Evolutionary conservation across 2,329 filamentous ascomycete genomes (phyloP), one percentile per base, ranked within the genome.

Genomic region (Stachybotrys chartarum): DNA sequence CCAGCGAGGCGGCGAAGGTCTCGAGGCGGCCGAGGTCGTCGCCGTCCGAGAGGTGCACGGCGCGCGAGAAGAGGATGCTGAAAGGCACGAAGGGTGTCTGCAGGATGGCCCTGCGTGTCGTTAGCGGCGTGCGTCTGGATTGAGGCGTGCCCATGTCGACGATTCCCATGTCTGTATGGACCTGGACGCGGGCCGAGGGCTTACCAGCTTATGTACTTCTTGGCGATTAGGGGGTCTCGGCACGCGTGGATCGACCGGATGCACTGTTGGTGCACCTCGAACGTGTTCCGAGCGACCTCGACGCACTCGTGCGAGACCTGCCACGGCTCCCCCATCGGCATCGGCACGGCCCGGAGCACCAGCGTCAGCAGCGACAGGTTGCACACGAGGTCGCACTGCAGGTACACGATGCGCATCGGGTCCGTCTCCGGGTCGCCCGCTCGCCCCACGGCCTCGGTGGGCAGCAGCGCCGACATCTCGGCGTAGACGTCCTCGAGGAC

Each of bases 31-130:
- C 64, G 2, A 44, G 48, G n/a, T 31, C 61, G 35, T 52, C n/a
- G 16, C 31, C 48, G 14, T 55, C 60, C 0, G 8, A 58, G 52
- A 53, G 42, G 44, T 68, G 63, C 30, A 73, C 59, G 5, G 62
- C 63, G 7, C 63, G 64, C 1, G 64, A 66, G 51, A 74, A 70
- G 0, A 74, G 46, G 5, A 73, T 69, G 50, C 64, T 72, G 52
- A 73, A 74, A 2, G 72, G 65, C 1, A 70, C 66, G 55, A 73
- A 74, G 4, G 72, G 70, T 1, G 58, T 63, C 17, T 72, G 64
- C 1, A 73, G 50, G 4, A 73, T 61, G 1, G 66, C 64, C 71
- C 72, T 74, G 30, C 14, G 8, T 42, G 35, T 10, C 35, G 35
- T 42, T 42, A 42, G 35, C 35, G 8, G 35, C 35, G 3, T 10